Percentiles rank a stretch among this genome's conserved stretches.
Evolutionary conservation across 345 rosid species (phyloP).

Genomic region (Psidium guajava): DNA sequence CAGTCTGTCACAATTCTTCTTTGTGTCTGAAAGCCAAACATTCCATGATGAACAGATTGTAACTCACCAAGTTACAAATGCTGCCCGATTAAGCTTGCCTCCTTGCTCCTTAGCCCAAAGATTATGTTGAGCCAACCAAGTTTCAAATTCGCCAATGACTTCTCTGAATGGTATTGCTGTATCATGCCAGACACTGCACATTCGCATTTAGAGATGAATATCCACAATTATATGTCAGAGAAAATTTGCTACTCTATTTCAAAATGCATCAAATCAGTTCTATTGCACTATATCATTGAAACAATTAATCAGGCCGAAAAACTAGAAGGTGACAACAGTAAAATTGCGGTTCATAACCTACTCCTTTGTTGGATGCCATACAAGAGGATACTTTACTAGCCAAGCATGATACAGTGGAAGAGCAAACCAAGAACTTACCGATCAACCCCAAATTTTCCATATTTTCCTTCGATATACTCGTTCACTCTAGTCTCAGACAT

Average conservation of each 20-base stretch:
- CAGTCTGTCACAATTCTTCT: not conserved
- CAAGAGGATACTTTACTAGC: not conserved
- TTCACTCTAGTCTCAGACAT: constrained; percentile 67
- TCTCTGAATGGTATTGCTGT: constrained; percentile 78
- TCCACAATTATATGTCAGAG: not conserved
- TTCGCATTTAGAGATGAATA: not conserved
- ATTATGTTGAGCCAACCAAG: constrained; percentile 57
- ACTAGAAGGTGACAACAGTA: not conserved
- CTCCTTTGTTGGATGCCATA: not conserved
- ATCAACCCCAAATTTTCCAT: constrained; percentile 84
- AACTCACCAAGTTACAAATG: constrained; percentile 87
- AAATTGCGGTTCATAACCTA: not conserved
- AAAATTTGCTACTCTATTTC: not conserved
- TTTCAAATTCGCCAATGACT: constrained; percentile 71
- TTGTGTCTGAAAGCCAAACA: not conserved
- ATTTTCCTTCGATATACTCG: constrained; percentile 72
- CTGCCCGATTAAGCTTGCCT: constrained; percentile 53
- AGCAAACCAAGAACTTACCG: constrained; percentile 35
- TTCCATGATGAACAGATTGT: not conserved
- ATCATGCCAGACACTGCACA: constrained; percentile 87
- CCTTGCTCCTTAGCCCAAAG: constrained; percentile 46
- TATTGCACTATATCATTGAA: not conserved
- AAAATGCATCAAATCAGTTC: not conserved
- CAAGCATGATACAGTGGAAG: not conserved
- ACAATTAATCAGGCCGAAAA: not conserved